Percentiles rank a stretch among this genome's conserved stretches.
These are phyloP conservation scores for Termitomyces titanicus DNA, from an alignment of 768 basidiomycete genomes.

Conservation along the genomic window DNA sequence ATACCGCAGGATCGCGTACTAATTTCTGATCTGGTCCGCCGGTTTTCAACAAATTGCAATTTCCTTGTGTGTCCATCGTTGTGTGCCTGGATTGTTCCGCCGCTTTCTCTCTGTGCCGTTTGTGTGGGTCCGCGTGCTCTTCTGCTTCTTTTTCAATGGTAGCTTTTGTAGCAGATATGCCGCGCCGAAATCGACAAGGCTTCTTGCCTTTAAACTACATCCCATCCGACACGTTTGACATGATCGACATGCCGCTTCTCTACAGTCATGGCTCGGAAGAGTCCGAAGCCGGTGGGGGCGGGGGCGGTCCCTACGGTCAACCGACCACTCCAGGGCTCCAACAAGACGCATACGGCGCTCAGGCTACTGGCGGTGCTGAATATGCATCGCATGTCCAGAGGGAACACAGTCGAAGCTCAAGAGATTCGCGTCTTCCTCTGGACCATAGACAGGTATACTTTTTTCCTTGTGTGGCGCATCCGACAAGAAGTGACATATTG, in stretches of 20 bases:
- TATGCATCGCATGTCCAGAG: background rate
- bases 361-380: background rate
- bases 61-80: conserved; percentile 1
- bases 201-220: conserved; percentile 5
- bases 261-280: conserved; percentile 16
- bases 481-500: background rate
- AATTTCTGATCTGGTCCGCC: conserved; percentile 9
- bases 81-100: conserved; percentile 9
- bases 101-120: background rate
- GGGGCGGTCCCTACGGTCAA: conserved; percentile 9
- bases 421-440: background rate
- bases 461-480: conserved; percentile 12
- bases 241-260: conserved; percentile 12
- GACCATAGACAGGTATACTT: conserved; percentile 7
- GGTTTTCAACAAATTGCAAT: background rate
- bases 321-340: conserved; percentile 7
- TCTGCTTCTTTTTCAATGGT: conserved; percentile 7
- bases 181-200: conserved; percentile 8
- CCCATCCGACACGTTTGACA: conserved; percentile 1
- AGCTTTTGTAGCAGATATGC: conserved; percentile 13
- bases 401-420: background rate
- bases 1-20: conserved; percentile 7
- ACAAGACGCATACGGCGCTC: background rate
- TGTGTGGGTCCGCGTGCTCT: conserved; percentile 16
- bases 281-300: conserved; percentile 15